phyloP scores from a whole-genome alignment of 2,329 filamentous ascomycete genomes.

The Trichophaea hybrida region DNA sequence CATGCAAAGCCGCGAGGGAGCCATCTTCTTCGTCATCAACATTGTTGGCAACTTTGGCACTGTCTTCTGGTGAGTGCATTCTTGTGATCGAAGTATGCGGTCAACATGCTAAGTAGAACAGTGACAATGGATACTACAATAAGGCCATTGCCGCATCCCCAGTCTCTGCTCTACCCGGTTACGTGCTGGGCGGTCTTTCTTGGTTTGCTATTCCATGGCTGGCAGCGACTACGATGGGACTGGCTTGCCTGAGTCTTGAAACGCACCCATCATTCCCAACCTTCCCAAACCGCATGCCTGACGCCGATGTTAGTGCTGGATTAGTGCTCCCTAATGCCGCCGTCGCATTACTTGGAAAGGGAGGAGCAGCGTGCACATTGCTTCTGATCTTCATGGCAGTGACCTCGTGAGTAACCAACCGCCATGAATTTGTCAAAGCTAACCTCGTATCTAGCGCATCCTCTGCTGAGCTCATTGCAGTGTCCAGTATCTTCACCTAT shows the following conservation, averaged over 20 bases:
- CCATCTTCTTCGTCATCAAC: constrained; percentile 85
- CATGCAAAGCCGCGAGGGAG: constrained; percentile 67
- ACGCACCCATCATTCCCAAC: constrained; percentile 56
- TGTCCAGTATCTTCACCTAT: constrained; percentile 77
- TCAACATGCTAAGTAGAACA: constrained; percentile 20
- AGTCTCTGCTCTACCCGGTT: constrained; percentile 73
- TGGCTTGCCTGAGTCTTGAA: constrained; percentile 68
- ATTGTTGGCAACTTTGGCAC: constrained; percentile 65
- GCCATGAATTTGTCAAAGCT: no score
- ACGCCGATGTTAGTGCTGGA: constrained; percentile 64
- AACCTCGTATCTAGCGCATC: constrained; percentile 31
- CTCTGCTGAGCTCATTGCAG: constrained; percentile 71
- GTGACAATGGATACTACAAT: constrained; percentile 77
- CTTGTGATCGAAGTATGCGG: background rate
- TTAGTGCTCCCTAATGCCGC: constrained; percentile 75
- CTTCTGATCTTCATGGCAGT: constrained; percentile 84
- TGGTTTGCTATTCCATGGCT: constrained; percentile 95
- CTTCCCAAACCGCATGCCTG: constrained; percentile 55
- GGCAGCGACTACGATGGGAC: constrained; percentile 74
- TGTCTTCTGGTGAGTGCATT: constrained; percentile 15
- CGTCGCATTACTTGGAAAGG: constrained; percentile 65
- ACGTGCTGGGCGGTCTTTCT: constrained; percentile 68
- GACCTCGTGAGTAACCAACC: constrained; percentile 39
- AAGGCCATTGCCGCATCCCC: constrained; percentile 82
- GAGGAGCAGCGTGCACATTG: constrained; percentile 63